Base-by-base conservation (phyloP, 805 yeast genomes). In the Pichia pseudocactophila region DNA sequence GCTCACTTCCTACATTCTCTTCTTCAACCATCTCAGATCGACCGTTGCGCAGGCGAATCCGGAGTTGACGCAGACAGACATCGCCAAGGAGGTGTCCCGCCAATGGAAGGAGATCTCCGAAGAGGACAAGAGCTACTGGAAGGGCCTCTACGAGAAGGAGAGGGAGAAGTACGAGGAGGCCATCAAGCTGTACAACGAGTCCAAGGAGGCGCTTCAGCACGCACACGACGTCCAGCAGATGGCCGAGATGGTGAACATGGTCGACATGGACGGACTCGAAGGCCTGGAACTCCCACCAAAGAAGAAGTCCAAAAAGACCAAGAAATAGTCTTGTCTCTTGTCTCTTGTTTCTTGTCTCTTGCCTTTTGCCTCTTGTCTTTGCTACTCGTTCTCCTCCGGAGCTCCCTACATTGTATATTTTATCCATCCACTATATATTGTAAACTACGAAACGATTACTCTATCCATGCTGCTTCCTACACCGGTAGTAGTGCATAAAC, bases 1-100 rank as follows among this genome's bases (percentile, higher is more conserved):
- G 13, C 69, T 86, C 56, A 88, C 96, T 18, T 82, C 85, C 36
- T 89, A 79, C 67, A 84, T 90, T 62, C 73, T 79, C 34, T 90
- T 78, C 63, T 78, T 86, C 41, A 80, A 82, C 50, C 78, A 76
- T 50, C 74, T 78, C 50, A 79, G 96, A 56, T 82, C 81, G 48
- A 66, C 71, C 31, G 71, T 89, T 48, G 76, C 80, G 43, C 80
- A 74, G 41, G 88, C 83, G 48, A 74, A 95, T 56, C 74, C 82
- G 13, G 76, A 85, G 10, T 70, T 82, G 50, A 70, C 81, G 10
- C 83, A 87, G 33, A 74, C 79, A 17, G 96, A 86, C 54, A 73
- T 88, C 62, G 83, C 92, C 32, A 80, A 76, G 54, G 80, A 79
- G 53, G 81, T 88, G 51, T 78, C 92, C 37, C 78, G 74, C 55